Percentiles rank a stretch among this genome's conserved stretches.
Conservation (phyloP, 208 protist species). For the Entamoeba nuttalli region DNA sequence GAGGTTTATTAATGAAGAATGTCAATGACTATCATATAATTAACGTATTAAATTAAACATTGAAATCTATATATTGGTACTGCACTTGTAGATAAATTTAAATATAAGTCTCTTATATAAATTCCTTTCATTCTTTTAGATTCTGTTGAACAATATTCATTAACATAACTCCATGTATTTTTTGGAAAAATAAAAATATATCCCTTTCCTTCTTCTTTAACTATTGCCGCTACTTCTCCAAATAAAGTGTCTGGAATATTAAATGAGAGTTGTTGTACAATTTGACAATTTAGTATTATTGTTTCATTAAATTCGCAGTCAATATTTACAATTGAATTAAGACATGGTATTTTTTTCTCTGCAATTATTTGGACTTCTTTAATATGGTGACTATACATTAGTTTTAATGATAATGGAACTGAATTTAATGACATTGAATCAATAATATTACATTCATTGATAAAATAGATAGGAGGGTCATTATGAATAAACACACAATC, state of each 20-base stretch:
- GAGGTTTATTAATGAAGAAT: no score
- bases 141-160: background rate
- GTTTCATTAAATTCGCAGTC: background rate
- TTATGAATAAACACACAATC: background rate
- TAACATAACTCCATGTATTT: background rate
- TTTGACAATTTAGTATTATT: background rate
- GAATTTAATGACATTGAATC: background rate
- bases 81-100: background rate
- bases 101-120: background rate
- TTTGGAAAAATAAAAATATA: background rate
- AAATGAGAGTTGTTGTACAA: background rate
- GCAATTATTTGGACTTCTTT: background rate
- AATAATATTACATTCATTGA: background rate
- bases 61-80: background rate
- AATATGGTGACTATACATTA: background rate
- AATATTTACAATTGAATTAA: background rate
- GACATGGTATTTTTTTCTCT: background rate
- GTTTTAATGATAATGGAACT: background rate
- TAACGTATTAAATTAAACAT: background rate
- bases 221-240: background rate
- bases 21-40: no score
- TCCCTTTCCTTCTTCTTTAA: background rate
- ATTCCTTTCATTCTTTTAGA: background rate
- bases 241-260: background rate
- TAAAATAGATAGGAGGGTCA: background rate